Percentiles rank a stretch among this genome's conserved stretches.
Conservation (phyloP, 257 asterid species). For the Lycium barbarum region DNA sequence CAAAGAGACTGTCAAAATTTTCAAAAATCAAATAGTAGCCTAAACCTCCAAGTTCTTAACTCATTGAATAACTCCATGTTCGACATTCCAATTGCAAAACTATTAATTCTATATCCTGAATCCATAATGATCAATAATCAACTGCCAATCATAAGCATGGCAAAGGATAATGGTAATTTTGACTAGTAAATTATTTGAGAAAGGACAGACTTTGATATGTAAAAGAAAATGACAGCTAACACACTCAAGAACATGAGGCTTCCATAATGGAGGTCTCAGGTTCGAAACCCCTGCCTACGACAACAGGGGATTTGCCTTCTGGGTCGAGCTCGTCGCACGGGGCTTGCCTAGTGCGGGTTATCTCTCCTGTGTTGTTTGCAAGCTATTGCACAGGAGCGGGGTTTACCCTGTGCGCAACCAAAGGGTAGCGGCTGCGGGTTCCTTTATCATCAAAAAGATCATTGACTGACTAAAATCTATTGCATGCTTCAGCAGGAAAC, state of each 20-base stretch:
- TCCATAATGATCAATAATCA: not conserved
- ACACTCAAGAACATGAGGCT: not conserved
- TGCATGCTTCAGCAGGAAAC: constrained; percentile 21
- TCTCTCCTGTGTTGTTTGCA: too few relatives aligned
- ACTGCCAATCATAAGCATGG: constrained; percentile 12
- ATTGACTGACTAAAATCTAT: not conserved
- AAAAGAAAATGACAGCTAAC: not conserved
- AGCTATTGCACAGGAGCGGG: too few relatives aligned
- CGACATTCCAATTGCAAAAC: not conserved
- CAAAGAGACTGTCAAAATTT: not conserved
- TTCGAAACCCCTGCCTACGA: too few relatives aligned
- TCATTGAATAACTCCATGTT: constrained; percentile 4
- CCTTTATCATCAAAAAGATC: not conserved
- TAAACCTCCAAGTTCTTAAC: not conserved
- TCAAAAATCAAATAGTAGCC: not conserved
- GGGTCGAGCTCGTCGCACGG: too few relatives aligned
- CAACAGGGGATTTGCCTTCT: too few relatives aligned
- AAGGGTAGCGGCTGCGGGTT: too few relatives aligned
- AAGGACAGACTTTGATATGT: not conserved
- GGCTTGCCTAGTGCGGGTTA: too few relatives aligned
- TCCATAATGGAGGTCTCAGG: too few relatives aligned
- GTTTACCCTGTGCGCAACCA: too few relatives aligned
- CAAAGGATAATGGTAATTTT: not conserved
- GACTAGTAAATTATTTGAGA: not conserved
- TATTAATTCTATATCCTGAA: not conserved